Percentiles rank a stretch among this genome's conserved stretches.
phyloP scores from a whole-genome alignment of 805 yeast species.

The Alloascoidea africana region DNA sequence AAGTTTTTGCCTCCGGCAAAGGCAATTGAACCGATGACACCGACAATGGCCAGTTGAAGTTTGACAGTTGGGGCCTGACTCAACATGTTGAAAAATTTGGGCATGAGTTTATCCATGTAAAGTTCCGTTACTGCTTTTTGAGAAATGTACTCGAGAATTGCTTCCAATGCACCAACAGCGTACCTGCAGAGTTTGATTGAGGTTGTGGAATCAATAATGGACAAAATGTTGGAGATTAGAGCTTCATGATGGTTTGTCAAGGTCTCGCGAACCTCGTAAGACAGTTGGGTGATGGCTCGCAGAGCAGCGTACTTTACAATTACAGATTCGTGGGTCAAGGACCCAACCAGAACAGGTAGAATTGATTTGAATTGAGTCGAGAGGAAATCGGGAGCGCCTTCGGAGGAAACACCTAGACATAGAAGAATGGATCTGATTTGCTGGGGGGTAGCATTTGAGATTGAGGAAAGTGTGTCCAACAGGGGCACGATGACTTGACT shows the following conservation, averaged over 20 bases:
- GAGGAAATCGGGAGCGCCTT: slow-evolving; percentile 91
- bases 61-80: slow-evolving; percentile 50
- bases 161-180: slow-evolving; percentile 85
- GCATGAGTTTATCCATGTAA: slow-evolving; percentile 82
- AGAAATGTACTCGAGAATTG: slow-evolving; percentile 81
- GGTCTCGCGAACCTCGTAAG: slow-evolving; percentile 71
- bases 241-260: slow-evolving; percentile 74
- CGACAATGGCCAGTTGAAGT: slow-evolving; percentile 67
- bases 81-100: slow-evolving; percentile 74
- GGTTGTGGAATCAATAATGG: slow-evolving; percentile 75
- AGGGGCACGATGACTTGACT: slow-evolving; percentile 78
- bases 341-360: slow-evolving; percentile 56
- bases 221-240: slow-evolving; percentile 74
- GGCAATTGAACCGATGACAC: slow-evolving; percentile 95
- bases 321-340: slow-evolving; percentile 61
- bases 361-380: slow-evolving; percentile 61
- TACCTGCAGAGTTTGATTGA: slow-evolving; percentile 74
- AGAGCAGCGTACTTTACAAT: slow-evolving; percentile 79
- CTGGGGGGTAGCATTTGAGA: slow-evolving; percentile 22
- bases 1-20: slow-evolving; percentile 85
- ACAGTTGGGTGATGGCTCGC: slow-evolving; percentile 62
- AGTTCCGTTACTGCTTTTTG: slow-evolving; percentile 63
- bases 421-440: slow-evolving; percentile 82
- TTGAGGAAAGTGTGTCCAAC: slow-evolving; percentile 34
- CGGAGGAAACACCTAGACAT: slow-evolving; percentile 67